Conservation (phyloP, 2,329 filamentous ascomycete species). For the Ceratocystis lukuohia region DNA sequence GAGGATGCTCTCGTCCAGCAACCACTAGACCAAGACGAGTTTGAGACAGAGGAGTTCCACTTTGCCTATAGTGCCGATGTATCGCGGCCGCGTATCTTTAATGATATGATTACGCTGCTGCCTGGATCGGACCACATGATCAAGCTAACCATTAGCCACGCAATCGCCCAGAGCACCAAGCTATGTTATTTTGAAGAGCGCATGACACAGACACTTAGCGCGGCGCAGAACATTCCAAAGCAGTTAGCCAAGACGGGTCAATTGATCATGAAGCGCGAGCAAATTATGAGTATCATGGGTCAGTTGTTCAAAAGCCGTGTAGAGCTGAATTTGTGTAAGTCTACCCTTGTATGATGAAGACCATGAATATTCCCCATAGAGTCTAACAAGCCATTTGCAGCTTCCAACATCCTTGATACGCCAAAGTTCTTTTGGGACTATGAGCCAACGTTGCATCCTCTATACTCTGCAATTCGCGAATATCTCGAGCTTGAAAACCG, state of each 20-base stretch:
- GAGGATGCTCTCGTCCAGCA: constrained; percentile 48
- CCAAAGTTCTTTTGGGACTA: constrained; percentile 98
- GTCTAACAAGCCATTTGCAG: constrained; percentile 32
- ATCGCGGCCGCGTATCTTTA: constrained; percentile 81
- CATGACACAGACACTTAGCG: constrained; percentile 87
- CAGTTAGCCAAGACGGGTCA: constrained; percentile 77
- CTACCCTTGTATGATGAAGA: neutral
- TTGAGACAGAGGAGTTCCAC: constrained; percentile 96
- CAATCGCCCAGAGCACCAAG: constrained; percentile 94
- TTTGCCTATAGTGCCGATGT: constrained; percentile 89
- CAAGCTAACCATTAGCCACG: constrained; percentile 92
- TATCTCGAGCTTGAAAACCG: constrained; percentile 95
- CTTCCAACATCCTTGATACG: constrained; percentile 88
- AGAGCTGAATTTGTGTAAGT: constrained; percentile 91
- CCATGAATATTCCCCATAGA: neutral
- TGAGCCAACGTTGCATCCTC: constrained; percentile 83
- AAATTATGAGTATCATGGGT: constrained; percentile 86
- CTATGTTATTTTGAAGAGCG: constrained; percentile 90
- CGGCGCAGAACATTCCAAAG: constrained; percentile 85
- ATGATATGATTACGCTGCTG: constrained; percentile 96
- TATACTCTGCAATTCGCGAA: constrained; percentile 88
- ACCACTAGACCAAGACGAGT: constrained; percentile 75
- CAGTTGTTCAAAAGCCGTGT: constrained; percentile 85
- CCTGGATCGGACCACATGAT: constrained; percentile 95
- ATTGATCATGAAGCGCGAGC: constrained; percentile 77